Percentiles rank a stretch among this genome's conserved stretches.
Evolutionary conservation across 2,329 filamentous ascomycete genomes (phyloP).

Genomic region (Colletotrichum sp.): DNA sequence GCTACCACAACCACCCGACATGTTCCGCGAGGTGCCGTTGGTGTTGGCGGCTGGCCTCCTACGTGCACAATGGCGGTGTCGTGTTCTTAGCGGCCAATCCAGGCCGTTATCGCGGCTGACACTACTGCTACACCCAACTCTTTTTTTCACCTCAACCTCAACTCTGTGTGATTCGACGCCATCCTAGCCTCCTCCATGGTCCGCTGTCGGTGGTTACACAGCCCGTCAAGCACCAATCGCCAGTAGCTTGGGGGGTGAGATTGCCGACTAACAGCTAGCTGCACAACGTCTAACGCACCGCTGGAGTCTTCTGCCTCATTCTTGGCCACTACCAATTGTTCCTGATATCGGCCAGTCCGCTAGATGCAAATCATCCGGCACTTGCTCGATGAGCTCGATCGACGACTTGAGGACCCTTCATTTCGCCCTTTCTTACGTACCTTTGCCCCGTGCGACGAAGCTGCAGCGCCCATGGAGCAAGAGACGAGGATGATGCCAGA

Average conservation of each 20-base stretch:
- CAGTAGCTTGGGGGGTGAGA: background rate
- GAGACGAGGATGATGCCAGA: background rate
- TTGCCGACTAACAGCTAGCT: background rate
- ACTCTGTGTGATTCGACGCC: background rate
- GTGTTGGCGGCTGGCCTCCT: background rate
- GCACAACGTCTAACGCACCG: constrained; percentile 5
- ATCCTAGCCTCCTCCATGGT: background rate
- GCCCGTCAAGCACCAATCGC: background rate
- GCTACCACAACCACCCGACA: background rate
- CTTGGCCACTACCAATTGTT: background rate
- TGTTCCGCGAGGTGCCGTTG: background rate
- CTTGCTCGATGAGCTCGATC: background rate
- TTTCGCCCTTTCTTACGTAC: background rate
- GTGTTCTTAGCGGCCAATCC: background rate
- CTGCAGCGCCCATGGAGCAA: background rate
- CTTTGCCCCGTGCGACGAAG: background rate
- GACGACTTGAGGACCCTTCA: background rate
- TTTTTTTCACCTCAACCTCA: background rate
- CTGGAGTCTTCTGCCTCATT: background rate
- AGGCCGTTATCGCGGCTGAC: background rate
- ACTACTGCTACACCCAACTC: background rate
- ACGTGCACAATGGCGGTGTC: background rate
- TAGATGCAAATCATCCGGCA: background rate
- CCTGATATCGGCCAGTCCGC: background rate
- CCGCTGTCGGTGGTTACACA: background rate